phyloP scores from a whole-genome alignment of 768 basidiomycete genomes.

The Inosperma sp. region DNA sequence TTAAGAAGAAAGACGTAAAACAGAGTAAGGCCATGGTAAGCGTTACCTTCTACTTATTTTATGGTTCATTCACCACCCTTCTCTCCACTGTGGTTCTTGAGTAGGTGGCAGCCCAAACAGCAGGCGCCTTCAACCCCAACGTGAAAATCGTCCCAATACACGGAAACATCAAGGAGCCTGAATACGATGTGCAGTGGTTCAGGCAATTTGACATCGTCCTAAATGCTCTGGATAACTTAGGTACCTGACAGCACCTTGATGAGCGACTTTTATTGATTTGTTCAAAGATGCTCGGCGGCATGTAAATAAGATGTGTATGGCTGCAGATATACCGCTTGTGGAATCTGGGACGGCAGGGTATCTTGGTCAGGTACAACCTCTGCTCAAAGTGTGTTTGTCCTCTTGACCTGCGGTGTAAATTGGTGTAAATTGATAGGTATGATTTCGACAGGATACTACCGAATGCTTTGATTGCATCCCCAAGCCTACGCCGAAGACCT shows the following conservation, averaged over 20 bases:
- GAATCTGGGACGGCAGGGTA: slow-evolving; percentile 98
- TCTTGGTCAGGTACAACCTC: slow-evolving; percentile 92
- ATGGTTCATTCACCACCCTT: not conserved
- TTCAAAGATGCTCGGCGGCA: slow-evolving; percentile 84
- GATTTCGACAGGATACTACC: slow-evolving; percentile 58
- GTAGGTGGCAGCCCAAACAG: slow-evolving; percentile 80
- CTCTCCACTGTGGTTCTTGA: not conserved
- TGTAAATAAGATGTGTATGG: slow-evolving; percentile 98
- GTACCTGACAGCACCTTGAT: slow-evolving; percentile 38
- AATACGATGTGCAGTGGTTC: slow-evolving; percentile 91
- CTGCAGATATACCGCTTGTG: slow-evolving; percentile 82
- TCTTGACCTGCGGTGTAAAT: not conserved
- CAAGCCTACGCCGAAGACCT: slow-evolving; percentile 90
- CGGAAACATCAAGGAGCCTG: slow-evolving; percentile 91
- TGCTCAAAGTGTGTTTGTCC: slow-evolving; percentile 61
- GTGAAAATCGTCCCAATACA: slow-evolving; percentile 85
- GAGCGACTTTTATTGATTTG: not conserved
- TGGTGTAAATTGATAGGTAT: not conserved
- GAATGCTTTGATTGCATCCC: slow-evolving; percentile 97
- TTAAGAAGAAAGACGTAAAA: slow-evolving; percentile 95
- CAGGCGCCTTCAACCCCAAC: slow-evolving; percentile 80
- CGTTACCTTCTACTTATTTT: not conserved
- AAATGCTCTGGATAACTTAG: slow-evolving; percentile 95
- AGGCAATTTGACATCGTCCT: slow-evolving; percentile 85
- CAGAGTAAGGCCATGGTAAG: slow-evolving; percentile 89